Conservation (phyloP, 768 basidiomycete genomes). For the Cystobasidium onofrii region DNA sequence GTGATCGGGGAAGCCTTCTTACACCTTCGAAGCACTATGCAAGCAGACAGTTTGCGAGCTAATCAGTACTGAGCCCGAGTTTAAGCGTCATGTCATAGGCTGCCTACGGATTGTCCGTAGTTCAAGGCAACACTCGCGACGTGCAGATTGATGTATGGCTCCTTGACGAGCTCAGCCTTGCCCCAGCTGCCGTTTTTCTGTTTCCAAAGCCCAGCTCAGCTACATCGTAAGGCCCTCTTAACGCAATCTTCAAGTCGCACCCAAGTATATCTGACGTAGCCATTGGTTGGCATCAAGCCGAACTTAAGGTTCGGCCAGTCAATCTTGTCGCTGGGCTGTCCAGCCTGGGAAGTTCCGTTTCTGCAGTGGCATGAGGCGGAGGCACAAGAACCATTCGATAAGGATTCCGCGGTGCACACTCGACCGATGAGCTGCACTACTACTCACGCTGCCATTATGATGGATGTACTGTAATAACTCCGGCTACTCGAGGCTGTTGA, state of each 20-base stretch:
- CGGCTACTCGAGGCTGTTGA: background rate
- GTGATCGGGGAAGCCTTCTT: background rate
- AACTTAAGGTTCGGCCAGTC: constrained; percentile 36
- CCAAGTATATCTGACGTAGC: constrained; percentile 31
- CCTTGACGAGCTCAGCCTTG: constrained; percentile 34
- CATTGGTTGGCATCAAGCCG: constrained; percentile 33
- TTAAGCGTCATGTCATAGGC: background rate
- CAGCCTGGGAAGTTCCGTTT: constrained; percentile 15
- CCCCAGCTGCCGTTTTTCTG: constrained; percentile 37
- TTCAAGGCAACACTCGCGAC: constrained; percentile 37
- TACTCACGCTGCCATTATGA: background rate
- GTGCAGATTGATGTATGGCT: constrained; percentile 38
- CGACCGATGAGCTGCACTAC: too few species aligned
- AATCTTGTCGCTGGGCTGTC: constrained; percentile 29
- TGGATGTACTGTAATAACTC: background rate
- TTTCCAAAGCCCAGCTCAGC: background rate
- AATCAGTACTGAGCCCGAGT: background rate
- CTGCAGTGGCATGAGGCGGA: background rate
- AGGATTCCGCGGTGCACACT: background rate
- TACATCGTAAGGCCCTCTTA: background rate
- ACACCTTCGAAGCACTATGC: constrained; percentile 35
- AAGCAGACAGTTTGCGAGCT: too few species aligned
- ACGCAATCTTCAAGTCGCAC: background rate
- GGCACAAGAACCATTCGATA: background rate
- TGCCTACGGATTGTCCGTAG: constrained; percentile 38